Conservation (phyloP, 768 basidiomycete genomes). For the Tylopilus sp. region DNA sequence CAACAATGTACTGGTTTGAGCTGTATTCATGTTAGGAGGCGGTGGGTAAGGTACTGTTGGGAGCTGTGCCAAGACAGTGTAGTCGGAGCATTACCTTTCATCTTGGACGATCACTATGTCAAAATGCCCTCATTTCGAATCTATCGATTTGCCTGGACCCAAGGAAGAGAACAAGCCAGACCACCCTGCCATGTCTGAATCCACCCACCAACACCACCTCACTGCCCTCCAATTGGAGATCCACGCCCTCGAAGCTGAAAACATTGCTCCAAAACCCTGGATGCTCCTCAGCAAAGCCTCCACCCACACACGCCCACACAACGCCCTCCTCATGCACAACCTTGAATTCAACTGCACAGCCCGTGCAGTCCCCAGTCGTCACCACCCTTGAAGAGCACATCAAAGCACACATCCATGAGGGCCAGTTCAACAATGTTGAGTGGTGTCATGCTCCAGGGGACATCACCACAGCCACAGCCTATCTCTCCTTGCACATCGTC, state of each 20-base stretch:
- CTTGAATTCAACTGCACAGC: constrained; percentile 90
- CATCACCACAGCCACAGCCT: constrained; percentile 67
- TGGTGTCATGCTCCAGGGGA: constrained; percentile 68
- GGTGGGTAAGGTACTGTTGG: no score
- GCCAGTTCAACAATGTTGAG: constrained; percentile 87
- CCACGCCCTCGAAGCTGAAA: constrained; percentile 75
- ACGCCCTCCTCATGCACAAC: constrained; percentile 90
- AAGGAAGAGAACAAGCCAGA: no score
- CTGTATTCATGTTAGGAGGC: no score
- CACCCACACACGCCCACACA: constrained; percentile 78
- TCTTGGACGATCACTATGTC: no score
- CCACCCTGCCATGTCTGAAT: constrained; percentile 11
- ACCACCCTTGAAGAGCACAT: constrained; percentile 84
- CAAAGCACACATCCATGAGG: constrained; percentile 82
- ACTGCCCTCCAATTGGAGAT: constrained; percentile 76
- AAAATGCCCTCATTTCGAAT: no score
- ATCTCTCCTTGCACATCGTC: constrained; percentile 84
- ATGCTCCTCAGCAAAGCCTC: constrained; percentile 87
- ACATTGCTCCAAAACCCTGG: constrained; percentile 90
- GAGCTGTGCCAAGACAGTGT: no score
- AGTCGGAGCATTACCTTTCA: no score
- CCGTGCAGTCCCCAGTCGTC: constrained; percentile 78
- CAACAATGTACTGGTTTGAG: no score
- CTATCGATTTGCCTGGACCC: no score
- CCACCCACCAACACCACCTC: constrained; percentile 69